Evolutionary conservation across 805 yeast genomes (phyloP).

Genomic region (Cyberlindnera suaveolens): DNA sequence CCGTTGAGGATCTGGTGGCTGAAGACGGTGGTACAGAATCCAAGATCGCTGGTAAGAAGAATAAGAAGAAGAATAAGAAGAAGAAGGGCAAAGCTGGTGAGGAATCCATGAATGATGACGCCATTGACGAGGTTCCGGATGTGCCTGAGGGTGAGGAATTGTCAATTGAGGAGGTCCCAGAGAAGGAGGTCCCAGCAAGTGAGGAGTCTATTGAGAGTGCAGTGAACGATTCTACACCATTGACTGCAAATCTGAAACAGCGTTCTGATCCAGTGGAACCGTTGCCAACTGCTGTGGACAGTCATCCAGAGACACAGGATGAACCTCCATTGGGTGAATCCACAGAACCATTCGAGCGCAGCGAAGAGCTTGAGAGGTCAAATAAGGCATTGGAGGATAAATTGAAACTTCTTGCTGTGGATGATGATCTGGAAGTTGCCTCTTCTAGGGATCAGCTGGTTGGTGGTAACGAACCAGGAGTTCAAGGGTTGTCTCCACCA

Average conservation of each 20-base stretch:
- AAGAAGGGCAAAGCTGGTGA: slow-evolving; percentile 1
- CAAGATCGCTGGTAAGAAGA: slow-evolving; percentile 3
- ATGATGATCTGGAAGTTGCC: slow-evolving; percentile 7
- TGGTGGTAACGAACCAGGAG: background rate
- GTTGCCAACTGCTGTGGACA: background rate
- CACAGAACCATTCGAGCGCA: slow-evolving; percentile 8
- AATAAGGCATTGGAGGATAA: slow-evolving; percentile 14
- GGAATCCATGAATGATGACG: background rate
- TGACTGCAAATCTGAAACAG: background rate
- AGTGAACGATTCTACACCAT: background rate
- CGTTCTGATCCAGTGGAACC: background rate
- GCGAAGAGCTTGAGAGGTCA: slow-evolving; percentile 12
- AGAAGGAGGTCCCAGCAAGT: background rate
- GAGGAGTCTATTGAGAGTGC: background rate
- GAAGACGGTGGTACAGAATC: background rate
- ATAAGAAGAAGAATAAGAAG: slow-evolving; percentile 11
- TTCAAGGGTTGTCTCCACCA: slow-evolving; percentile 2
- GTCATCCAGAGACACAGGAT: background rate
- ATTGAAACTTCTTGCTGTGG: slow-evolving; percentile 15
- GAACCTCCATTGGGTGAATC: slow-evolving; percentile 14
- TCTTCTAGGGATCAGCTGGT: background rate
- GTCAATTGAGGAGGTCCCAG: background rate
- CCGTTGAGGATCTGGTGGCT: background rate
- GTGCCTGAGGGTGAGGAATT: slow-evolving; percentile 11
- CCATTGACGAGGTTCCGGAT: background rate